A percentile compares a stretch with the other conserved stretches of the same genome.
Evolutionary conservation across 2,329 filamentous ascomycete genomes (phyloP).

Genomic region (Microsporum ferrugineum): DNA sequence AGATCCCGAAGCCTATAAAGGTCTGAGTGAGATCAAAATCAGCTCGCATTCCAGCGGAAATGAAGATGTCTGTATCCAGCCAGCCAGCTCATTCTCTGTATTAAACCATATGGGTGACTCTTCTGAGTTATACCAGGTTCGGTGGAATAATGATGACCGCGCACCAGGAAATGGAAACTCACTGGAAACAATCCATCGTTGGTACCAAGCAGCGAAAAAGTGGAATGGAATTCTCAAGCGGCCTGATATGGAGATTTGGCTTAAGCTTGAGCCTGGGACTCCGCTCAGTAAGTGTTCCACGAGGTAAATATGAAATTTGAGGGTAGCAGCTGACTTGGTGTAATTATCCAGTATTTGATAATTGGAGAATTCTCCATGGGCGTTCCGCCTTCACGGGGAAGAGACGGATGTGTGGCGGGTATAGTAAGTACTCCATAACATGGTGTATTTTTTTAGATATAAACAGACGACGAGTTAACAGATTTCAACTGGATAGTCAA

Average conservation of each 20-base stretch:
- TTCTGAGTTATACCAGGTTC: conserved; percentile 51
- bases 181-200: conserved; percentile 43
- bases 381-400: conserved; percentile 71
- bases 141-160: conserved; percentile 91
- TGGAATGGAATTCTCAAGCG: conserved; percentile 61
- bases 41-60: conserved; percentile 82
- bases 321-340: conserved; percentile 8
- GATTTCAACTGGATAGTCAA: conserved; percentile 29
- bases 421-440: conserved; percentile 50
- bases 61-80: conserved; percentile 66
- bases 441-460: background rate
- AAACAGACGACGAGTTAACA: conserved; percentile 8
- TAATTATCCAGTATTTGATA: conserved; percentile 64
- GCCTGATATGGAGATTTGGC: conserved; percentile 59
- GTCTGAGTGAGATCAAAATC: conserved; percentile 48
- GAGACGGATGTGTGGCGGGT: conserved; percentile 80
- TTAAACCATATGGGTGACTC: conserved; percentile 41
- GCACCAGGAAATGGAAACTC: conserved; percentile 52
- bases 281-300: conserved; percentile 53
- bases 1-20: conserved; percentile 45
- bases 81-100: conserved; percentile 59
- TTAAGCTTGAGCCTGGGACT: conserved; percentile 66
- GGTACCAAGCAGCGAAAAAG: conserved; percentile 70
- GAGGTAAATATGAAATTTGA: background rate
- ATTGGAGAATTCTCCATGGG: conserved; percentile 89